A percentile compares a stretch with the other conserved stretches of the same genome.
Evolutionary conservation across 768 basidiomycete species (phyloP).

Genomic region (Porphyrellus cyaneotinctus): DNA sequence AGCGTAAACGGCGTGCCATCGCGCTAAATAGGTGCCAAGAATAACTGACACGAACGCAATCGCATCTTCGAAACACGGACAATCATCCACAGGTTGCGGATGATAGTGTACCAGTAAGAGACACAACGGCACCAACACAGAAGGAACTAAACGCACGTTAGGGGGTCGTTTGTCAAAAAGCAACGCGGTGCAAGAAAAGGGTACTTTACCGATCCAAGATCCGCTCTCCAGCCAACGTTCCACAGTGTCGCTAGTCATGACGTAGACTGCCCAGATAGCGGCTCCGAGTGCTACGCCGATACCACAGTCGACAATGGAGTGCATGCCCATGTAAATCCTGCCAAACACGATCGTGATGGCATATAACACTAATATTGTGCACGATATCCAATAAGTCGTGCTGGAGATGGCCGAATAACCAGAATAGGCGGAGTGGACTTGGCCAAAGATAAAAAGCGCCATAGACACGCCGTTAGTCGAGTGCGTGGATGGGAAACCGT

Average conservation of each 20-base stretch:
- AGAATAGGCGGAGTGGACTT: slow-evolving; percentile 49
- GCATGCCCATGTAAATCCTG: slow-evolving; percentile 85
- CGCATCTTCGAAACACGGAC: slow-evolving; percentile 97
- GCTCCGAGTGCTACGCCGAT: slow-evolving; percentile 64
- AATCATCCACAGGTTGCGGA: slow-evolving; percentile 93
- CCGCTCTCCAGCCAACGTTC: slow-evolving; percentile 39
- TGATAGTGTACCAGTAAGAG: slow-evolving; percentile 81
- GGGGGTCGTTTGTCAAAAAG: slow-evolving; percentile 7
- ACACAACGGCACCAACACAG: slow-evolving; percentile 56
- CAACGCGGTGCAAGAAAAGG: slow-evolving; percentile 16
- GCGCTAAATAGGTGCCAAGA: slow-evolving; percentile 63
- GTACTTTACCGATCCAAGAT: slow-evolving; percentile 34
- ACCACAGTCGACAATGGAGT: slow-evolving; percentile 73
- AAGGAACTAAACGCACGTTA: slow-evolving; percentile 43
- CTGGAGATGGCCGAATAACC: slow-evolving; percentile 41
- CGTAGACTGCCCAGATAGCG: slow-evolving; percentile 53
- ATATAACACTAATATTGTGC: slow-evolving; percentile 51
- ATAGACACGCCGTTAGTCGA: slow-evolving; percentile 89
- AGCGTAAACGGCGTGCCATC: slow-evolving; percentile 54
- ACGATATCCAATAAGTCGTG: slow-evolving; percentile 39
- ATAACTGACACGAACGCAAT: slow-evolving; percentile 89
- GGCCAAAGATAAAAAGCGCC: slow-evolving; percentile 71
- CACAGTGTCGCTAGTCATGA: slow-evolving; percentile 34
- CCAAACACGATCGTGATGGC: slow-evolving; percentile 72
- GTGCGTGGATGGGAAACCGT: slow-evolving; percentile 95